These are phyloP conservation scores for Neoboletus subvelutipes DNA, from an alignment of 768 basidiomycete species.

Conservation along the genomic window DNA sequence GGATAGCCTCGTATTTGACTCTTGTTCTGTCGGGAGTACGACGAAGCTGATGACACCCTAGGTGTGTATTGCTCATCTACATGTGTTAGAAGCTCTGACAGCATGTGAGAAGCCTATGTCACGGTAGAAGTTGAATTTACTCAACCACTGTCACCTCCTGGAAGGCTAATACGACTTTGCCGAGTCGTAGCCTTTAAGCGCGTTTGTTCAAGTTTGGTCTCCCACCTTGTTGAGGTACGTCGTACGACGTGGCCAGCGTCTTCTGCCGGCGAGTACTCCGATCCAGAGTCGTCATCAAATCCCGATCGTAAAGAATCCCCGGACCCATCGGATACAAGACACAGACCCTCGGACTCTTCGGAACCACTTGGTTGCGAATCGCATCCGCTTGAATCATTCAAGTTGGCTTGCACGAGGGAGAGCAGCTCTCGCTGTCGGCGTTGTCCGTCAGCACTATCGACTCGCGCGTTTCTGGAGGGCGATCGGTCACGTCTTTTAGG, in stretches of 20 bases:
- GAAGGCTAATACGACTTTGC: slow-evolving; percentile 3
- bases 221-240: slow-evolving; percentile 3
- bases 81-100: slow-evolving; percentile 3
- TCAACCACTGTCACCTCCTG: slow-evolving; percentile 10
- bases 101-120: slow-evolving; percentile 6
- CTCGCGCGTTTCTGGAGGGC: slow-evolving; percentile 1
- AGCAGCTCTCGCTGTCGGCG: slow-evolving; percentile 23
- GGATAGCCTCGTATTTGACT: background rate
- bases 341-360: slow-evolving; percentile 13
- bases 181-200: background rate
- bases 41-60: slow-evolving; percentile 3
- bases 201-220: slow-evolving; percentile 8
- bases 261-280: slow-evolving; percentile 33
- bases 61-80: slow-evolving; percentile 26
- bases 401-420: slow-evolving; percentile 1
- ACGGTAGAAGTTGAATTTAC: background rate
- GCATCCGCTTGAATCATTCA: slow-evolving; percentile 15
- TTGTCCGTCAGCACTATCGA: slow-evolving; percentile 10
- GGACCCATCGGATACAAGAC: slow-evolving; percentile 17
- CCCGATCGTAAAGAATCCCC: slow-evolving; percentile 21
- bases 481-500: slow-evolving; percentile 16
- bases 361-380: slow-evolving; percentile 21
- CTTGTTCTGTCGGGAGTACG: slow-evolving; percentile 8
- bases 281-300: slow-evolving; percentile 28
- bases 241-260: slow-evolving; percentile 10